These are phyloP conservation scores for Astragalus glycyphyllos DNA, from an alignment of 306 rosid species.

Conservation along the genomic window DNA sequence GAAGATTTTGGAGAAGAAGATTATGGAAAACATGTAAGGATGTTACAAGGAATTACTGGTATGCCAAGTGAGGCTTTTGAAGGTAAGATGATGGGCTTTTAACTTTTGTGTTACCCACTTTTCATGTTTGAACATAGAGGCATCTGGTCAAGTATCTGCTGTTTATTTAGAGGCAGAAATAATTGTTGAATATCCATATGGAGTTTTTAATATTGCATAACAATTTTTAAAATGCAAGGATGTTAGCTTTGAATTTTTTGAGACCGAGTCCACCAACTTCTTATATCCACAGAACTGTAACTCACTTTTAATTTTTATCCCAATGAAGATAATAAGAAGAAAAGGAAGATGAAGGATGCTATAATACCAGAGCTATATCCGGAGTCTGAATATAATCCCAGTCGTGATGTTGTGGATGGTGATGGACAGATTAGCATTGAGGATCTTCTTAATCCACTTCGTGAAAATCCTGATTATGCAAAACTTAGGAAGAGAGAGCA, in stretches of 20 bases:
- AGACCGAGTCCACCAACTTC: slow-evolving; percentile 2
- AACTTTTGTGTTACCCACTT: slow-evolving; percentile 22
- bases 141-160: background rate
- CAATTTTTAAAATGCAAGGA: background rate
- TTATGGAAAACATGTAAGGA: slow-evolving; percentile 63
- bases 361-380: slow-evolving; percentile 77
- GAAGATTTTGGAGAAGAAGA: slow-evolving; percentile 57
- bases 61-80: slow-evolving; percentile 67
- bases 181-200: background rate
- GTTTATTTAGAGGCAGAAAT: no score
- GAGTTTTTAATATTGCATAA: slow-evolving; percentile 13
- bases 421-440: slow-evolving; percentile 62
- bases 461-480: slow-evolving; percentile 61
- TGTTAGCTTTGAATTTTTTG: background rate
- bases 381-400: slow-evolving; percentile 89
- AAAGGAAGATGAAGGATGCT: slow-evolving; percentile 40
- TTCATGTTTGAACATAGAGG: slow-evolving; percentile 2
- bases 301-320: slow-evolving; percentile 11
- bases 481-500: slow-evolving; percentile 63
- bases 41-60: slow-evolving; percentile 70
- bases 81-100: slow-evolving; percentile 49
- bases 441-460: slow-evolving; percentile 73
- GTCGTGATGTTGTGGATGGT: slow-evolving; percentile 74
- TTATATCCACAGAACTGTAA: background rate
- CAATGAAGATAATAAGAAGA: slow-evolving; percentile 62